These are phyloP conservation scores for Penicillium verrucosum DNA, from an alignment of 2,329 filamentous ascomycete species.

Conservation along the genomic window DNA sequence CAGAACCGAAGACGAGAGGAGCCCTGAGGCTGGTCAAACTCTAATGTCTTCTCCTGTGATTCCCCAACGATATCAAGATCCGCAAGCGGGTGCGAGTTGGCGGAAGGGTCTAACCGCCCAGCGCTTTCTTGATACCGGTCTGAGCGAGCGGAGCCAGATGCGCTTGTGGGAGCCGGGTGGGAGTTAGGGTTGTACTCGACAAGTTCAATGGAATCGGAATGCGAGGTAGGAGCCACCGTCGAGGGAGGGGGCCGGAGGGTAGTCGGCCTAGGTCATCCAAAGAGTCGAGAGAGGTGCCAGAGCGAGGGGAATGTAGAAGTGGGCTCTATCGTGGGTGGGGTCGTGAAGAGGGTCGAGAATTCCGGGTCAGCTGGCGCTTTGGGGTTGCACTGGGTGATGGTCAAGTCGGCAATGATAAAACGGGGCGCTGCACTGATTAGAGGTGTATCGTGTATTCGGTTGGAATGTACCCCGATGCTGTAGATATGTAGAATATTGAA, in stretches of 20 bases:
- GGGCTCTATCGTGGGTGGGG: conserved; percentile 1
- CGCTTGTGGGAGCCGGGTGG: conserved; percentile 1
- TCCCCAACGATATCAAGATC: not conserved
- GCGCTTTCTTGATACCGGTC: not conserved
- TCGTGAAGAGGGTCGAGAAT: not conserved
- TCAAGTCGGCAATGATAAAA: conserved; percentile 13
- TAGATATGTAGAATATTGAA: not conserved
- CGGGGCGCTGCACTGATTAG: conserved; percentile 7
- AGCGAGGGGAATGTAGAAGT: conserved; percentile 13
- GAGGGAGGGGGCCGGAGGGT: conserved; percentile 8
- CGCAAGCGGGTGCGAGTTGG: conserved; percentile 13
- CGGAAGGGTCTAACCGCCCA: conserved; percentile 8
- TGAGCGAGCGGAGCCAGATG: conserved; percentile 8
- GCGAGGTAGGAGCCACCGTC: conserved; percentile 24
- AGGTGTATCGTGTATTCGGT: not conserved
- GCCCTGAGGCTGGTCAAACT: conserved; percentile 8
- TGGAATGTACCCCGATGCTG: conserved; percentile 10
- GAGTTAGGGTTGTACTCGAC: conserved; percentile 22
- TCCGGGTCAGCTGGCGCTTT: not conserved
- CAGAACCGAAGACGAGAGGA: conserved; percentile 30
- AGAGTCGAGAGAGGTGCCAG: conserved; percentile 6
- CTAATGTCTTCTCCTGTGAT: conserved; percentile 2
- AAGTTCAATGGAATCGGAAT: conserved; percentile 34
- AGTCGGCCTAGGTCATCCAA: conserved; percentile 17
- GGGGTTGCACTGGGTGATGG: conserved; percentile 21